Evolutionary conservation across 2,329 filamentous ascomycete species (phyloP).

Genomic region (Apiospora sp.): DNA sequence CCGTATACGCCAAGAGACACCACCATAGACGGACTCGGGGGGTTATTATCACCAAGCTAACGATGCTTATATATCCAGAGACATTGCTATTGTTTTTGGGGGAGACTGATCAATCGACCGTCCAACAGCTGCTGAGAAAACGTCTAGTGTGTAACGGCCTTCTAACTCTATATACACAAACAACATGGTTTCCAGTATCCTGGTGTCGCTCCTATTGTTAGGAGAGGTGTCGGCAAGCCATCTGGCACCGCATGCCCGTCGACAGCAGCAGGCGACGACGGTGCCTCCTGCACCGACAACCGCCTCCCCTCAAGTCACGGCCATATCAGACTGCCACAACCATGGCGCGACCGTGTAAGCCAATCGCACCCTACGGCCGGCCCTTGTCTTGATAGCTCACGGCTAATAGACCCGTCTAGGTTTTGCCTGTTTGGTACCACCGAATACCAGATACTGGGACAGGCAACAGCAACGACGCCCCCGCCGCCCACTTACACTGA

Average conservation of each 20-base stretch:
- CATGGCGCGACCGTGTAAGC: constrained; percentile 54
- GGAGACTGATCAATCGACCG: too few species aligned
- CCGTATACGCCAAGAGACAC: constrained; percentile 15
- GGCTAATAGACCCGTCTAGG: constrained; percentile 31
- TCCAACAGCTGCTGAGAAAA: background rate
- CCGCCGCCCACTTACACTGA: constrained; percentile 46
- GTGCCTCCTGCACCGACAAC: constrained; percentile 37
- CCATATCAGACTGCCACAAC: constrained; percentile 61
- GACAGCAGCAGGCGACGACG: constrained; percentile 30
- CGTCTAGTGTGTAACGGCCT: too few species aligned
- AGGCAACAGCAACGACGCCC: constrained; percentile 38
- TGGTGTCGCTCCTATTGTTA: constrained; percentile 2
- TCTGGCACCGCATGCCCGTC: constrained; percentile 3
- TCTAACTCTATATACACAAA: too few species aligned
- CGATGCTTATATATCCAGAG: background rate
- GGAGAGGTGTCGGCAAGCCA: background rate
- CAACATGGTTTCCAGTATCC: background rate
- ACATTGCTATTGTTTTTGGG: background rate
- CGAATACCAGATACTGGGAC: constrained; percentile 42
- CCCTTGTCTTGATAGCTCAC: background rate
- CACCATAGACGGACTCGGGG: background rate
- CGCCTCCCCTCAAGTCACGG: constrained; percentile 44
- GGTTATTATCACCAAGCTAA: background rate
- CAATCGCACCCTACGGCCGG: background rate
- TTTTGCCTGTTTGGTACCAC: constrained; percentile 42